Conservation (phyloP, 441 rosid species). For the Adansonia grandidieri region DNA sequence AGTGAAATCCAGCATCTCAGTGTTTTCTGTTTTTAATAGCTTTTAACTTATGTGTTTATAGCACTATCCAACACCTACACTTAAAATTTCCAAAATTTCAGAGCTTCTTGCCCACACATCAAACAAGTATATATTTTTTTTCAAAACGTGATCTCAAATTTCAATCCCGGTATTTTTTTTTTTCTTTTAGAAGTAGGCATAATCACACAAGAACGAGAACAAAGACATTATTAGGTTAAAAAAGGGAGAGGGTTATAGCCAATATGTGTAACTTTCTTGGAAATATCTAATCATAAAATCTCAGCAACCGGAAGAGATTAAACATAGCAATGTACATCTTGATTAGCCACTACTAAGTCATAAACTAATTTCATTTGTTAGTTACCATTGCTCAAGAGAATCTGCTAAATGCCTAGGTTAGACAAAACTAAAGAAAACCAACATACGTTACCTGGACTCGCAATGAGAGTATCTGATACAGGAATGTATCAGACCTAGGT, state of each 20-base stretch:
- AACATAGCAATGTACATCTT: background rate
- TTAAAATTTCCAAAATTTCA: background rate
- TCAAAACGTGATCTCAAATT: background rate
- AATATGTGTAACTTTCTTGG: background rate
- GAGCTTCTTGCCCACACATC: background rate
- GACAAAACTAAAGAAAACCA: constrained; percentile 9
- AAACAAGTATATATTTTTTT: background rate
- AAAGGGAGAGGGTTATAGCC: background rate
- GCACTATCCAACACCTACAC: background rate
- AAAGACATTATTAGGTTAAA: background rate
- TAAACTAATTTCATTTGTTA: background rate
- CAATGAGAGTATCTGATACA: too few relatives aligned
- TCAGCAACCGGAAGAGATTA: background rate
- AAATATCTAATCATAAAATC: background rate
- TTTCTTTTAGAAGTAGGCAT: background rate
- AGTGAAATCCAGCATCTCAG: background rate
- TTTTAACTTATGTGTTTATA: background rate
- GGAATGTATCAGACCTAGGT: too few relatives aligned
- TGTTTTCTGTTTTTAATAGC: background rate
- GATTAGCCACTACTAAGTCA: background rate
- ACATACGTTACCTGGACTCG: too few relatives aligned
- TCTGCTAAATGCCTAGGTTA: background rate
- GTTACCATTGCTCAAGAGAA: background rate
- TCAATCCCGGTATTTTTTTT: background rate
- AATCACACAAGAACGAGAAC: background rate